Conservation (phyloP, 108 stramenopile species). For the Nannochloropsis granulata region DNA sequence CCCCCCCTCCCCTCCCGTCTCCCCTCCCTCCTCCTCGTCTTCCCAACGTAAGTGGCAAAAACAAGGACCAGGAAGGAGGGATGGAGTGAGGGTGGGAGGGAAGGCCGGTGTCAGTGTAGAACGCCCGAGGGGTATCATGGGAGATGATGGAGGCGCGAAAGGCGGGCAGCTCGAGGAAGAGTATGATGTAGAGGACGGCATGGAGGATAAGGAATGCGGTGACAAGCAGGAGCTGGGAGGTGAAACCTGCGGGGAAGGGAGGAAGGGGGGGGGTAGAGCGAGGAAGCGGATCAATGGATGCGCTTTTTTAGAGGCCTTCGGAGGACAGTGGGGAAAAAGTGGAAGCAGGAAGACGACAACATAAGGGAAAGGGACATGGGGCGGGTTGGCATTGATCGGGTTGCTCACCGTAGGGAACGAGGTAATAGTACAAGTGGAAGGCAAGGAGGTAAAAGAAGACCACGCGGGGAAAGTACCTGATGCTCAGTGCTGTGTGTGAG, state of each 20-base stretch:
- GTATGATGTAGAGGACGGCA: background rate
- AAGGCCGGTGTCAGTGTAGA: background rate
- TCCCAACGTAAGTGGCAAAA: background rate
- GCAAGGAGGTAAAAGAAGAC: background rate
- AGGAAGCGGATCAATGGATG: background rate
- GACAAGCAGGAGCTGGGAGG: background rate
- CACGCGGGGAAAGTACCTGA: background rate
- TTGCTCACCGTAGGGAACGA: background rate
- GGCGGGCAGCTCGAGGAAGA: background rate
- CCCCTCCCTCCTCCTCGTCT: background rate
- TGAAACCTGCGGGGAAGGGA: background rate
- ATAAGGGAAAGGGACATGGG: background rate
- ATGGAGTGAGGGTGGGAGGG: background rate
- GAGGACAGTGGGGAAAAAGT: too few relatives aligned
- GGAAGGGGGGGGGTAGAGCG: background rate
- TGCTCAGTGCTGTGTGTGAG: background rate
- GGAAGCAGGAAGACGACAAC: too few relatives aligned
- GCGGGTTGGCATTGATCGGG: background rate
- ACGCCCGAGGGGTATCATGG: background rate
- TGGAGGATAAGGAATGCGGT: background rate
- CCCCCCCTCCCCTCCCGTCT: background rate
- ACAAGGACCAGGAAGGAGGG: background rate
- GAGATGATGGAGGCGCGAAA: background rate
- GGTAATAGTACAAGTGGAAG: background rate
- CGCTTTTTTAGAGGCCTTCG: too few relatives aligned